Evolutionary conservation across 495 filamentous ascomycete species (phyloP).

Genomic region (Penicillium parvum): DNA sequence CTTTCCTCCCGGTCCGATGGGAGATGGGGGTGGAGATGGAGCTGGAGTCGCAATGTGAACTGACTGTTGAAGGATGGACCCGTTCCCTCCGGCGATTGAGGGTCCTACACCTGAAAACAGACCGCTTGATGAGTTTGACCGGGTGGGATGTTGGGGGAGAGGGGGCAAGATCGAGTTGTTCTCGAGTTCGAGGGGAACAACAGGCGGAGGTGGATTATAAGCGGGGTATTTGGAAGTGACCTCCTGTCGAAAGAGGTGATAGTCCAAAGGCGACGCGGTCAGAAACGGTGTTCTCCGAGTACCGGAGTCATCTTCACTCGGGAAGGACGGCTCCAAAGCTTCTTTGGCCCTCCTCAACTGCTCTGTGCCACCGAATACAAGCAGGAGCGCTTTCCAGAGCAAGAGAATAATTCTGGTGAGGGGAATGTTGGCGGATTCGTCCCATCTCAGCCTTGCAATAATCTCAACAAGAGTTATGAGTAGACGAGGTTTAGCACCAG

Average conservation of each 20-base stretch:
- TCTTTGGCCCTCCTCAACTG: constrained; percentile 72
- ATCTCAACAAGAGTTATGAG: constrained; percentile 70
- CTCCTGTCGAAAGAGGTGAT: constrained; percentile 93
- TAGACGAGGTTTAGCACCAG: constrained; percentile 59
- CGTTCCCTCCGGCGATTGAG: constrained; percentile 42
- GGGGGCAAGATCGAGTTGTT: constrained; percentile 88
- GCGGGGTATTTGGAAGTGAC: constrained; percentile 98
- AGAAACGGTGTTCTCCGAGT: constrained; percentile 55
- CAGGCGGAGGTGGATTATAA: constrained; percentile 80
- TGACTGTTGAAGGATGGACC: constrained; percentile 88
- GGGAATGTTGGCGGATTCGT: constrained; percentile 65
- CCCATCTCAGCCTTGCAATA: constrained; percentile 79
- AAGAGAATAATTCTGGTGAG: constrained; percentile 69
- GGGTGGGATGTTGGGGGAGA: constrained; percentile 66
- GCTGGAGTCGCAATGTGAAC: constrained; percentile 97
- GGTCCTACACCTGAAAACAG: constrained; percentile 42
- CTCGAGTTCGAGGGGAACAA: constrained; percentile 82
- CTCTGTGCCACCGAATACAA: constrained; percentile 72
- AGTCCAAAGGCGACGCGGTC: constrained; percentile 90
- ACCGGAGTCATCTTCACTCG: constrained; percentile 29
- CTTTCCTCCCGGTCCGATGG: constrained; percentile 81
- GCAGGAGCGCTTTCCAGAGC: constrained; percentile 85
- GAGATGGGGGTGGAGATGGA: constrained; percentile 94
- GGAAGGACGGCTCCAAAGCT: constrained; percentile 38
- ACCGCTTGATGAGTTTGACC: constrained; percentile 36